A percentile compares a stretch with the other conserved stretches of the same genome.
Conservation (phyloP, 2,329 filamentous ascomycete genomes). For the Clarireedia sp. region DNA sequence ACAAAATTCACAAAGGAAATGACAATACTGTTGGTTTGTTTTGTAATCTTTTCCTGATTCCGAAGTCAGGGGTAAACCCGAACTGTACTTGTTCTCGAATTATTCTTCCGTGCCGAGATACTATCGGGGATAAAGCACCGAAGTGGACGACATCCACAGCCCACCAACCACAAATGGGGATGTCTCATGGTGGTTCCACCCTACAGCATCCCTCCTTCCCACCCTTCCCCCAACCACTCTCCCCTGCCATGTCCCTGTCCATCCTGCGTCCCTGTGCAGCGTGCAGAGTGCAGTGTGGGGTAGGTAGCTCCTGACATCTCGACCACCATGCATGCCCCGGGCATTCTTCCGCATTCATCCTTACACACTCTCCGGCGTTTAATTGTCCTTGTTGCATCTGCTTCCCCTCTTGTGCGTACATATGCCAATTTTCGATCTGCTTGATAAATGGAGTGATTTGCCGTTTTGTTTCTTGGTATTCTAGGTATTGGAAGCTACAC, state of each 20-base stretch:
- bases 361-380: not conserved
- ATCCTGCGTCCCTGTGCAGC: not conserved
- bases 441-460: not conserved
- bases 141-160: too few relatives aligned
- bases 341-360: not conserved
- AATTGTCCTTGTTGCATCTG: not conserved
- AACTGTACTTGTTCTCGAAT: too few relatives aligned
- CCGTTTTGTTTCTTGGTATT: not conserved
- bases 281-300: not conserved
- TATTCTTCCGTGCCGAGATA: too few relatives aligned
- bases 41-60: too few relatives aligned
- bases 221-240: not conserved
- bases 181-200: too few relatives aligned
- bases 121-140: too few relatives aligned
- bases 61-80: too few relatives aligned
- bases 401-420: not conserved
- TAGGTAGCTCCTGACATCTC: constrained; percentile 3
- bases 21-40: not conserved
- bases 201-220: too few relatives aligned
- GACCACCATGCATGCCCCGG: not conserved
- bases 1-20: too few relatives aligned
- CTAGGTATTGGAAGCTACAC: not conserved
- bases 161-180: too few relatives aligned
- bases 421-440: not conserved
- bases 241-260: not conserved